Percentiles rank a stretch among this genome's conserved stretches.
phyloP scores from a whole-genome alignment of 345 rosid species.

The Corchorus olitorius region DNA sequence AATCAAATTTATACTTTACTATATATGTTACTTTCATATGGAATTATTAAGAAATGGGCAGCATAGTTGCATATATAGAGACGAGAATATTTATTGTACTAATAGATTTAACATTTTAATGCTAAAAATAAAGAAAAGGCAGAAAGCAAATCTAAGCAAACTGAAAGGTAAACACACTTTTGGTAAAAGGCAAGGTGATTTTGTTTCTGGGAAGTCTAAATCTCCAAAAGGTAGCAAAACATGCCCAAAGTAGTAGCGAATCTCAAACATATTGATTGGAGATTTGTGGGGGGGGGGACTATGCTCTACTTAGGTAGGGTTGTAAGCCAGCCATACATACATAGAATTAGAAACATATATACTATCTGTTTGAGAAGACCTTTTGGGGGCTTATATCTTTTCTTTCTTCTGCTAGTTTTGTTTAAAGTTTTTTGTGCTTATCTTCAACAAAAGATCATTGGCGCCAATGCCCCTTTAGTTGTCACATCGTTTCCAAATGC shows the following conservation, averaged over 20 bases:
- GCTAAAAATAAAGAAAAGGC: background rate
- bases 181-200: background rate
- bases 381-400: background rate
- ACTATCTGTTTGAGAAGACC: too few species aligned
- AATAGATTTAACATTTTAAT: too few species aligned
- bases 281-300: too few species aligned
- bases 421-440: background rate
- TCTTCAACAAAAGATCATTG: too few species aligned
- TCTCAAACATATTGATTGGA: background rate
- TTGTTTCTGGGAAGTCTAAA: background rate
- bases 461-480: background rate
- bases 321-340: background rate
- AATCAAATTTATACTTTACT: too few species aligned
- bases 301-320: background rate
- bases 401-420: background rate
- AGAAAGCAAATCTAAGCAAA: background rate
- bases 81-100: too few species aligned
- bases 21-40: too few species aligned
- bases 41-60: too few species aligned
- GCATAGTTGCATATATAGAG: too few species aligned
- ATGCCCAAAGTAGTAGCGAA: background rate
- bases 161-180: constrained; percentile 4
- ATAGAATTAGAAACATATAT: too few species aligned
- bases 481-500: background rate
- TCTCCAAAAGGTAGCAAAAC: background rate